Conservation (phyloP, 805 yeast species). For the Saturnispora serradocipensis region DNA sequence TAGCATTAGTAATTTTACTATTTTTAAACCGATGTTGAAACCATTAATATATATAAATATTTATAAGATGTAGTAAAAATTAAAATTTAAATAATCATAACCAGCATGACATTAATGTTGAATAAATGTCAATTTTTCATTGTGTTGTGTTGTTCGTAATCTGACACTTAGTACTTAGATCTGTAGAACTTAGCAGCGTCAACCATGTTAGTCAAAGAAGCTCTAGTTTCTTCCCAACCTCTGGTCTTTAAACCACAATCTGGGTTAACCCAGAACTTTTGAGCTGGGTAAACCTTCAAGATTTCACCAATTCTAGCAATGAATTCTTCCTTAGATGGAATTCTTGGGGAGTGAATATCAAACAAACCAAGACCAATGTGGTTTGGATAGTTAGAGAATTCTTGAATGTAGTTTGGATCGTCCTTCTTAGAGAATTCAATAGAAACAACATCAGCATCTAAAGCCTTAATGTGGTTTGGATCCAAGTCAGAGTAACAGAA, state of each 20-base stretch:
- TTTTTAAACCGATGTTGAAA: constrained; percentile 36
- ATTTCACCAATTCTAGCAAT: constrained; percentile 88
- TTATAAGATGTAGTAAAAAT: constrained; percentile 10
- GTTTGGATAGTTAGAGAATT: constrained; percentile 97
- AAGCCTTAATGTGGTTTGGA: constrained; percentile 98
- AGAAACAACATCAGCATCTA: constrained; percentile 98
- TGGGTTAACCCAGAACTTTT: constrained; percentile 99
- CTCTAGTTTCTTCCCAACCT: constrained; percentile 97
- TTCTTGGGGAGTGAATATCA: constrained; percentile 99
- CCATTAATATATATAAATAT: constrained; percentile 27
- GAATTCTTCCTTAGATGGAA: constrained; percentile 96
- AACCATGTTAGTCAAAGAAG: constrained; percentile 96
- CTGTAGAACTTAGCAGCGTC: constrained; percentile 97
- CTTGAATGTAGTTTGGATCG: constrained; percentile 95
- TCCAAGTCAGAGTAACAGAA: constrained; percentile 99
- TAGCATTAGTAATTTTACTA: background rate
- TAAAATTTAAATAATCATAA: constrained; percentile 12
- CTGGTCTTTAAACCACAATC: constrained; percentile 99
- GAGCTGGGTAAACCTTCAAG: constrained; percentile 94
- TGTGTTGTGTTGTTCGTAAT: background rate
- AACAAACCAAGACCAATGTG: constrained; percentile 99
- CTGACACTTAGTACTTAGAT: constrained; percentile 25
- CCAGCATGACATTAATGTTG: constrained; percentile 30
- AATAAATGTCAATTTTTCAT: constrained; percentile 24
- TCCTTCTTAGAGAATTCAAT: constrained; percentile 99